phyloP scores from a whole-genome alignment of 176 grass and related monocot species.

The Oryza longistaminata region DNA sequence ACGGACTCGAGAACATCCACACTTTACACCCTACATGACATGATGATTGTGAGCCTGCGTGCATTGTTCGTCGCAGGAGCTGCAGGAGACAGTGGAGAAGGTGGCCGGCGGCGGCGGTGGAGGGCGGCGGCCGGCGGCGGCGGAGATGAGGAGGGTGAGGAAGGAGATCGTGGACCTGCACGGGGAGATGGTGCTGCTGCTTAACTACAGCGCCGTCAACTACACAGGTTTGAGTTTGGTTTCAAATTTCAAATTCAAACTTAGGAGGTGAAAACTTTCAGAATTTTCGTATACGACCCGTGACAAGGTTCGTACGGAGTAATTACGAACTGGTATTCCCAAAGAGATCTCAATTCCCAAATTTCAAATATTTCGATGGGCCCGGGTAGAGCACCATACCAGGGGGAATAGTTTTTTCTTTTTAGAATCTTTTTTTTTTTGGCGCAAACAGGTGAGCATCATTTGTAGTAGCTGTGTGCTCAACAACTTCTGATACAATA shows the following conservation, averaged over 20 bases:
- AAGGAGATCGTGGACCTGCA: conserved; percentile 77
- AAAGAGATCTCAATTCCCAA: not conserved
- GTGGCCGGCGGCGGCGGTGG: not conserved
- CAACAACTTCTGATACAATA: too few species aligned
- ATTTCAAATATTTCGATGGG: not conserved
- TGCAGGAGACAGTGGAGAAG: conserved; percentile 56
- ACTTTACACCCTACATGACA: too few species aligned
- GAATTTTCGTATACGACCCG: not conserved
- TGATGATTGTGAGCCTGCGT: not conserved
- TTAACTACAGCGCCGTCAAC: conserved; percentile 80
- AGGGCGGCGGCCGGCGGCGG: not conserved
- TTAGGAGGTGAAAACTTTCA: not conserved
- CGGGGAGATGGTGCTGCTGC: conserved; percentile 78
- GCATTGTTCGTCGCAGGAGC: conserved; percentile 47
- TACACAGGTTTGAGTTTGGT: conserved; percentile 65
- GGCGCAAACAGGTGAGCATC: not conserved
- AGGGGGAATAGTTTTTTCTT: too few species aligned
- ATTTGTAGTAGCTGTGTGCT: not conserved
- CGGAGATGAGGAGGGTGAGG: conserved; percentile 43
- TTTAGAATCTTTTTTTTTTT: not conserved
- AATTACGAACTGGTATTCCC: too few species aligned
- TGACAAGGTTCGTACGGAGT: not conserved
- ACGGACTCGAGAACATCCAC: too few species aligned
- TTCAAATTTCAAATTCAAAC: not conserved
- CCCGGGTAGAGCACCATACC: too few species aligned